Base-by-base conservation (phyloP, 2,329 filamentous ascomycete genomes). In the Knoxdaviesia capensis region DNA sequence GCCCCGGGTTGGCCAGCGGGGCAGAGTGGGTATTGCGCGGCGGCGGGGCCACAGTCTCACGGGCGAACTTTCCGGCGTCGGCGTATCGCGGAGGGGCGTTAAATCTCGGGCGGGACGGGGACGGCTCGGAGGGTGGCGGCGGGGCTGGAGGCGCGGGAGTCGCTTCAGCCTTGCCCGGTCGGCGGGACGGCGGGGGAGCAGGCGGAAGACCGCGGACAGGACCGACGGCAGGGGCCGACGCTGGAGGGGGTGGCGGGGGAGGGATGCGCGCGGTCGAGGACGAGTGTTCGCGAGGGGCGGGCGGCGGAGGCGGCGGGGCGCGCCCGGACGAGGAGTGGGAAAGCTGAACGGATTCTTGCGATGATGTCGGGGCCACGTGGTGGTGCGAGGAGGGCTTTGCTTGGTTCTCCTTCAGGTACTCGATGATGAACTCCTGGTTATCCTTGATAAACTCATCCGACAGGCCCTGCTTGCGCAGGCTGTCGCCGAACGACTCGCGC, bases 61-160 rank as follows among this genome's bases (percentile, higher is more conserved):
- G 68, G 4, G 80, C 85, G 54, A 75, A 90, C 59, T 84, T 93
- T 34, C 90, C 90, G 44, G 90, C 90, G 57, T 94, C 87, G 43
- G 84, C 75, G 45, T 96, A 61, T 3, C 88, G 83, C 33, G 90
- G 90, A 38, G 90, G 90, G 6, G 84, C 88, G 48, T 77, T 71
- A 62, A 93, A 96, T 51, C 69, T 71, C 6, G 74, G 74, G 41
- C 77, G 71, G 28, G 76, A 71, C 10, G 59, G 57, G 31, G 53
- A 70, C 20, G 76, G 71, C 11, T 58, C 56, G 37, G 52, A 50
- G 6, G 69, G 68, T 11, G 77, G 74, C 8, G 84, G 82, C 9
- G 79, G 72, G 45, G 84, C 79, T 53, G 77, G 69, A 31, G 79
- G 71, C n/a, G 81, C 74, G 34, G 68, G 61, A 48, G 31, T 11